A percentile compares a stretch with the other conserved stretches of the same genome.
These are phyloP conservation scores for Pythium insidiosum DNA, from an alignment of 352 stramenopile genomes.

Conservation along the genomic window DNA sequence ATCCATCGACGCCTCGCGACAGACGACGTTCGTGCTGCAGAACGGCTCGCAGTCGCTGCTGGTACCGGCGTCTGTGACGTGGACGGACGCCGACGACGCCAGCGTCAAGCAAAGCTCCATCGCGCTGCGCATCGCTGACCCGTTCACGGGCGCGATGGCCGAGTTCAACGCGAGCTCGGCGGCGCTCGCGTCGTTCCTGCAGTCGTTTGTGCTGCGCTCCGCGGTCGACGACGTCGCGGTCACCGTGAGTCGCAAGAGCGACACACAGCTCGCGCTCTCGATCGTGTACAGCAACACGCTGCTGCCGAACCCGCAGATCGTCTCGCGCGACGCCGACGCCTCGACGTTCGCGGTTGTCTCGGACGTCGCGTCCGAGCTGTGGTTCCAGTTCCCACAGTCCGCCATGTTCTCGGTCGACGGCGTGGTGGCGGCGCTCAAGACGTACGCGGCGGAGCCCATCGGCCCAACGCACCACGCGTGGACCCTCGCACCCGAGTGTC, in stretches of 20 bases:
- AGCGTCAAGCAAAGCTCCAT: no score
- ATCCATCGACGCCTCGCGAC: not conserved
- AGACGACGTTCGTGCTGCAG: constrained; percentile 2
- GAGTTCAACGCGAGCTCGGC: constrained; percentile 6
- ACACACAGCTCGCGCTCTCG: constrained; percentile 4
- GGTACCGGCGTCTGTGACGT: constrained; percentile 1
- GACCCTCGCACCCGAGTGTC: constrained; percentile 5
- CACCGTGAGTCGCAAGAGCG: not conserved
- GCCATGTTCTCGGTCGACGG: constrained; percentile 1
- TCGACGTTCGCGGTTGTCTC: not conserved
- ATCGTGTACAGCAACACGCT: constrained; percentile 10
- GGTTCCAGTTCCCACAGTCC: constrained; percentile 1
- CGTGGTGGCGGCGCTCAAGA: not conserved
- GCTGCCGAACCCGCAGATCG: not conserved
- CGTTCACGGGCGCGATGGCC: not conserved
- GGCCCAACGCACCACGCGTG: constrained; percentile 1
- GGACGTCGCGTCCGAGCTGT: not conserved
- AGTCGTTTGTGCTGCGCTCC: constrained; percentile 15
- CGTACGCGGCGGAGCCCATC: no score
- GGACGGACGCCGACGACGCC: not conserved
- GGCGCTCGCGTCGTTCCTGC: constrained; percentile 11
- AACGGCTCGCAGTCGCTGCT: constrained; percentile 5
- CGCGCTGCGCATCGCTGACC: not conserved
- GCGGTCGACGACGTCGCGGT: constrained; percentile 9
- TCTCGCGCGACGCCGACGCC: not conserved